These are phyloP conservation scores for Quercus dentata DNA, from an alignment of 306 rosid species.

Conservation along the genomic window DNA sequence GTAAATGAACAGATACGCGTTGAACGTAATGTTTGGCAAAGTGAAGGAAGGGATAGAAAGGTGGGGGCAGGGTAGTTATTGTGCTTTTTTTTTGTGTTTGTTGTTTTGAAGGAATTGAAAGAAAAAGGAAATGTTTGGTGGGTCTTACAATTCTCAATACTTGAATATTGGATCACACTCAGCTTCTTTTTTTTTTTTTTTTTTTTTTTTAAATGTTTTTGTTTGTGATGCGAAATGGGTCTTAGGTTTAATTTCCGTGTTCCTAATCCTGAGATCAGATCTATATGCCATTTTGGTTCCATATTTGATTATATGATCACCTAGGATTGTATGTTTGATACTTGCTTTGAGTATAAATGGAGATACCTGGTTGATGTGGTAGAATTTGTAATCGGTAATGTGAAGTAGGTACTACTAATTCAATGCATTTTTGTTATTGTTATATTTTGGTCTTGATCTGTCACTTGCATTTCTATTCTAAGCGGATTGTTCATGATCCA, in stretches of 20 bases:
- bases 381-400: constrained; percentile 6
- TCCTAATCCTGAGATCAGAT: constrained; percentile 31
- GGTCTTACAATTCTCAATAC: too few relatives aligned
- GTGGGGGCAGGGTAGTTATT: too few relatives aligned
- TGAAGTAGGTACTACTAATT: constrained; percentile 6
- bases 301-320: not conserved
- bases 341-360: constrained; percentile 9
- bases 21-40: too few relatives aligned
- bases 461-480: constrained; percentile 14
- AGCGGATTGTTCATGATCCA: constrained; percentile 6
- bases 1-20: too few relatives aligned
- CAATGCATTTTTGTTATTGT: not conserved
- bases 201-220: not conserved
- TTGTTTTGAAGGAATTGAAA: too few relatives aligned
- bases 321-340: not conserved
- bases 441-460: constrained; percentile 13
- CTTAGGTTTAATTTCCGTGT: not conserved
- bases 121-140: too few relatives aligned
- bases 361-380: constrained; percentile 32
- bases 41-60: too few relatives aligned
- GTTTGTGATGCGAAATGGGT: constrained; percentile 13
- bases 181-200: too few relatives aligned
- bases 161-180: too few relatives aligned
- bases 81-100: too few relatives aligned
- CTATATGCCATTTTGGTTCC: not conserved